A percentile compares a stretch with the other conserved stretches of the same genome.
phyloP scores from a whole-genome alignment of 169 alveolate genomes.

The Miamiensis avidus region DNA sequence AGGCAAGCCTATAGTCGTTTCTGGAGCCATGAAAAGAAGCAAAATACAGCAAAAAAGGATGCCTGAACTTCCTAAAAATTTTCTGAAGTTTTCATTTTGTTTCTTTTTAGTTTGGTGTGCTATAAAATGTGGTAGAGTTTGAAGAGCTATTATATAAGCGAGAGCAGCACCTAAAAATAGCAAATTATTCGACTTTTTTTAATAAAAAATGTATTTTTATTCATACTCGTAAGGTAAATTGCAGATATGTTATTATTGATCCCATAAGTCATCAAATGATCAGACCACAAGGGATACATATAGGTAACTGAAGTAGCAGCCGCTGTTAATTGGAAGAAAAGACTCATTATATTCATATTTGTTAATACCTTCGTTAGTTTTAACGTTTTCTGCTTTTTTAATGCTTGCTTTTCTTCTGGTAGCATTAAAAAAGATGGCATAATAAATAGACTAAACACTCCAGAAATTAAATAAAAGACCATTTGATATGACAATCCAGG shows the following conservation, averaged over 20 bases:
- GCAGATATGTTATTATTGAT: not conserved
- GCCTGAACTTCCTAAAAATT: not conserved
- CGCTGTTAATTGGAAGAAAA: not conserved
- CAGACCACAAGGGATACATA: not conserved
- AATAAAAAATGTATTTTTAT: too few species aligned
- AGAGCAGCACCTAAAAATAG: too few species aligned
- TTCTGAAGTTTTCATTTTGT: not conserved
- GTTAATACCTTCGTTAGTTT: not conserved
- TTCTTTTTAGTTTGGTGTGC: not conserved
- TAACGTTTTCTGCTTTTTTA: not conserved
- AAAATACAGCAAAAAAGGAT: not conserved
- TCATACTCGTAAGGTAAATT: not conserved
- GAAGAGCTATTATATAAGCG: not conserved
- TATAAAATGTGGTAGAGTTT: not conserved
- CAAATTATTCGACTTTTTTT: too few species aligned
- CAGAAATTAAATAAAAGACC: not conserved
- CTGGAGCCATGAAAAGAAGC: not conserved
- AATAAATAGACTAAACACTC: too few species aligned
- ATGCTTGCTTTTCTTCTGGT: not conserved
- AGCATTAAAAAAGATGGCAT: not conserved
- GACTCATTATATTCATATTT: not conserved
- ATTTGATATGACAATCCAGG: not conserved
- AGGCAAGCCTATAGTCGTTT: not conserved
- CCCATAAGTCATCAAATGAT: not conserved
- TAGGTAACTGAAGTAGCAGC: not conserved